Evolutionary conservation across 2,329 filamentous ascomycete species (phyloP), one percentile per base, ranked within the genome.

Genomic region (Alternaria solani): DNA sequence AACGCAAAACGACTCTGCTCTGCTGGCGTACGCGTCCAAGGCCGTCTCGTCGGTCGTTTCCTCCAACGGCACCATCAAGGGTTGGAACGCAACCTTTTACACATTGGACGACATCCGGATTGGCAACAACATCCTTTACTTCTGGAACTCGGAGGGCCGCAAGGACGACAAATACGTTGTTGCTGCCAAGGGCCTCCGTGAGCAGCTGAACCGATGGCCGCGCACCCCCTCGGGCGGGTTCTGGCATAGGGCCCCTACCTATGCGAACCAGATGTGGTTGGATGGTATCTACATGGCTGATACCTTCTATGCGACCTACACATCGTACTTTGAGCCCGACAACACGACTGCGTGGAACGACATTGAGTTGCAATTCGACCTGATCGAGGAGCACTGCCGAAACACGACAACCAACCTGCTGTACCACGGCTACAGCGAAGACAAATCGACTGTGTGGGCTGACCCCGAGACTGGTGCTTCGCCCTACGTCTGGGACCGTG

Each of bases 231-330:
- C 78, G 0, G 85, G 85, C 8, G 85, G 85, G 1, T 85, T 87
- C 77, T 87, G 84, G 84, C 85, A 87, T 64, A 77, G 82, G 1
- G 71, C 78, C 16, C 75, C 82, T 32, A 74, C 77, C 2, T 86
- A 85, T 62, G 78, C 78, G 18, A 80, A 85, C 62, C 83, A 87
- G 67, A 86, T 86, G 85, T 87, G 85, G 85, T 78, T 87, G 0
- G 84, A 86, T 63, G 86, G 86, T 1, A 83, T 80, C 39, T 80
- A 77, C 68, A 80, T 80, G 78, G 78, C 75, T 8, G 73, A 78
- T 38, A 73, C 67, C 43, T 79, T 79, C 68, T 79, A 79, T 57
- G 74, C 78, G 5, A 78, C 77, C 26, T 79, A 76, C 60, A 80
- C 79, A 3, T 63, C 65, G 2, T 71, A 74, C 46, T 81, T 81